Evolutionary conservation across 2,329 filamentous ascomycete species (phyloP).

Genomic region (Xylariaceae sp.): DNA sequence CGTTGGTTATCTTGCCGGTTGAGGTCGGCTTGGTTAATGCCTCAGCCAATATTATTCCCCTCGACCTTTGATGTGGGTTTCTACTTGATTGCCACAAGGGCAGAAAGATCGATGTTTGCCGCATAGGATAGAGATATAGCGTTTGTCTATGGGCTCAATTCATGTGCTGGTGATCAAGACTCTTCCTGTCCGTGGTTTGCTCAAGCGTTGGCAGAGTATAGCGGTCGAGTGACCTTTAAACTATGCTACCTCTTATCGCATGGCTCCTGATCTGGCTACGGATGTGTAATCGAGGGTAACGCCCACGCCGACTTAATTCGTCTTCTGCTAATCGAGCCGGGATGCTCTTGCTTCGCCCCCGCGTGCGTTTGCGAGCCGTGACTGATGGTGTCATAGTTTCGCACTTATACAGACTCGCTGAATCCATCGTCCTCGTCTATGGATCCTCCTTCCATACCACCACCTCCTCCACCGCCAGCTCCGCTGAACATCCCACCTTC

Average conservation of each 20-base stretch:
- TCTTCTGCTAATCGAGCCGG: neutral
- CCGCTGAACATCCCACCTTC: conserved; percentile 83
- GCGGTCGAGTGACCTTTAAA: neutral
- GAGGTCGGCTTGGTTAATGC: neutral
- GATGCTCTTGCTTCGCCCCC: neutral
- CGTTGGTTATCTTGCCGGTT: neutral
- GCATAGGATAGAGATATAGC: conserved; percentile 11
- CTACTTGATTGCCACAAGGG: neutral
- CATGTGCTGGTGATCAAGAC: conserved; percentile 2
- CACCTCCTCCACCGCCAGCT: conserved; percentile 62
- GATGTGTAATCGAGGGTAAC: too few relatives aligned
- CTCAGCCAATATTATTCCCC: neutral
- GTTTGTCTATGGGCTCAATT: conserved; percentile 8
- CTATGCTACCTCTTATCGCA: neutral
- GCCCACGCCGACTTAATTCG: neutral
- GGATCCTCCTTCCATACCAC: conserved; percentile 53
- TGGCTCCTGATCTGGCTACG: neutral
- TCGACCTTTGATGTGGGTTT: neutral
- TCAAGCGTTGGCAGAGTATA: neutral
- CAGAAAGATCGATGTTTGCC: neutral
- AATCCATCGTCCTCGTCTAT: conserved; percentile 44
- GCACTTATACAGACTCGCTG: conserved; percentile 52
- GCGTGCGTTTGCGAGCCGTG: neutral
- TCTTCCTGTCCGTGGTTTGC: neutral
- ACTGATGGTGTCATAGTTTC: conserved; percentile 42